Evolutionary conservation across 768 basidiomycete species (phyloP).

Genomic region (Serendipita sp.): DNA sequence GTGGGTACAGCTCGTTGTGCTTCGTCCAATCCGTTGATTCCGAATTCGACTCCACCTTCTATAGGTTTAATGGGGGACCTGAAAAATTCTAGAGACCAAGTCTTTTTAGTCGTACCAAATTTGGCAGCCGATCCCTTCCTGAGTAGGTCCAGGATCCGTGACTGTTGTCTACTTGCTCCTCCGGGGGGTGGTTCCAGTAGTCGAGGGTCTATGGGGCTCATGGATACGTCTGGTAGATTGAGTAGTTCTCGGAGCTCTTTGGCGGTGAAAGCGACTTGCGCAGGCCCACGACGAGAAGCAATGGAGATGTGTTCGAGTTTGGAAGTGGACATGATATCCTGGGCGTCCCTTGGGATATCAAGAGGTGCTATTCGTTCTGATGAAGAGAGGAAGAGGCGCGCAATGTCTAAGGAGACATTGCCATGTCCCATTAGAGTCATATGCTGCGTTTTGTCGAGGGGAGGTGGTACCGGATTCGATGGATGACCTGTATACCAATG

Average conservation of each 20-base stretch:
- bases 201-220: slow-evolving; percentile 41
- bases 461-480: slow-evolving; percentile 36
- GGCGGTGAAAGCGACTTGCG: slow-evolving; percentile 78
- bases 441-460: slow-evolving; percentile 48
- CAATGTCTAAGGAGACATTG: slow-evolving; percentile 86
- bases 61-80: slow-evolving; percentile 39
- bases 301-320: slow-evolving; percentile 63
- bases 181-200: slow-evolving; percentile 24
- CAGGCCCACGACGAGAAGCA: slow-evolving; percentile 71
- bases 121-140: slow-evolving; percentile 41
- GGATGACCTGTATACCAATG: slow-evolving; percentile 97
- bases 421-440: slow-evolving; percentile 85
- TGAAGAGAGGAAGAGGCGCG: slow-evolving; percentile 70
- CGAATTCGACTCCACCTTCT: slow-evolving; percentile 9
- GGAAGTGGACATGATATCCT: slow-evolving; percentile 48
- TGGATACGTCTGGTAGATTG: slow-evolving; percentile 42
- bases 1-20: slow-evolving; percentile 29
- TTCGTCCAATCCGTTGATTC: slow-evolving; percentile 12
- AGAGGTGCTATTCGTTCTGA: slow-evolving; percentile 45
- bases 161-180: slow-evolving; percentile 41
- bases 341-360: slow-evolving; percentile 63
- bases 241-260: slow-evolving; percentile 86
- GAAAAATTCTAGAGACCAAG: slow-evolving; percentile 76
- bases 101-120: slow-evolving; percentile 37
- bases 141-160: slow-evolving; percentile 49